Conservation (phyloP, 345 rosid genomes). For the Hirschfeldia incana region DNA sequence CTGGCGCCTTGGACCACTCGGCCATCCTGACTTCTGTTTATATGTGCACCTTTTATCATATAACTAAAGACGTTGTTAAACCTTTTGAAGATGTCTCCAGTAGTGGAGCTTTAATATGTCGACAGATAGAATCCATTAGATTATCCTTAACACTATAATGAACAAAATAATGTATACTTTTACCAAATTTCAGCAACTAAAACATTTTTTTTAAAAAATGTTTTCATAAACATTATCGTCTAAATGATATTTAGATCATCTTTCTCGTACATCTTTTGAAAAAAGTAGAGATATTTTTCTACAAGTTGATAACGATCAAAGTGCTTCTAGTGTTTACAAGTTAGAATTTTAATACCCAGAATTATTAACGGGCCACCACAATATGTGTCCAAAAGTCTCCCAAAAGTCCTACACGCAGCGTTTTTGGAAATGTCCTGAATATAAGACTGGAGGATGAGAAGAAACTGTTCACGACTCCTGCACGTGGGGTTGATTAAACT, state of each 20-base stretch:
- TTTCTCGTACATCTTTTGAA: background rate
- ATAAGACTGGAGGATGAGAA: background rate
- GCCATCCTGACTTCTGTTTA: conserved; percentile 58
- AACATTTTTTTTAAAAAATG: background rate
- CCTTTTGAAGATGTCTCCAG: background rate
- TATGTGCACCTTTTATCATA: background rate
- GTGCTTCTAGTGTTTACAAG: background rate
- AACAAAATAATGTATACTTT: background rate
- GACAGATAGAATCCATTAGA: background rate
- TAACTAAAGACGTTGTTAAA: background rate
- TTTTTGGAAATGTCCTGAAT: background rate
- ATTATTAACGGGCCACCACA: background rate
- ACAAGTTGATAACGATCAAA: background rate
- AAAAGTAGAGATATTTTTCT: background rate
- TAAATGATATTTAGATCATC: background rate
- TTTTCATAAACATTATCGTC: background rate
- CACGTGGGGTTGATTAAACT: conserved; percentile 12
- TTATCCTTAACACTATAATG: background rate
- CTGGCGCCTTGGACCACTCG: conserved; percentile 92
- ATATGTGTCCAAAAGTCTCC: background rate
- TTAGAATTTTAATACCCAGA: background rate
- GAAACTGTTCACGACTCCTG: background rate
- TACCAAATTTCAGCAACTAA: background rate
- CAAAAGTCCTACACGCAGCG: background rate
- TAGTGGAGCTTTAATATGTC: background rate